Evolutionary conservation across 2,329 filamentous ascomycete genomes (phyloP).

Genomic region (Fusarium dimerum): DNA sequence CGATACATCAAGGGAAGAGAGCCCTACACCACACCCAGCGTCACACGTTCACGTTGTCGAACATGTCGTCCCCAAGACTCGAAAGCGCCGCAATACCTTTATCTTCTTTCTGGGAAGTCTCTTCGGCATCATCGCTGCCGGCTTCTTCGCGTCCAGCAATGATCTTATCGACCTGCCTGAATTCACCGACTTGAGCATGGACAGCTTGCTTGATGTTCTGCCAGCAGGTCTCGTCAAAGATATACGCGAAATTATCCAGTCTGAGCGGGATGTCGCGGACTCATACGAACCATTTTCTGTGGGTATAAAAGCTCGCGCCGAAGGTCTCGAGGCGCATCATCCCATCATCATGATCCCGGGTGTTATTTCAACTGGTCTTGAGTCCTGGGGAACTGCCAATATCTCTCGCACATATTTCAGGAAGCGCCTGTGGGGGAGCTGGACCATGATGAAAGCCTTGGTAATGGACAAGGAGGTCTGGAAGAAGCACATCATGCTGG

Average conservation of each 20-base stretch:
- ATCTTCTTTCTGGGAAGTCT: constrained; percentile 87
- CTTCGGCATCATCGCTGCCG: constrained; percentile 85
- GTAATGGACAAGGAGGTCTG: constrained; percentile 91
- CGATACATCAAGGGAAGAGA: constrained; percentile 29
- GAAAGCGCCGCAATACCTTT: constrained; percentile 75
- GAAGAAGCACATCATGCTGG: constrained; percentile 97
- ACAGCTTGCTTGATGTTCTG: constrained; percentile 82
- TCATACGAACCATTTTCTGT: constrained; percentile 94
- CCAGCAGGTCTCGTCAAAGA: constrained; percentile 85
- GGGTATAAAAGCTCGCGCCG: constrained; percentile 76
- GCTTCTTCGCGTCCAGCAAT: constrained; percentile 86
- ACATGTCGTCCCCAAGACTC: constrained; percentile 47
- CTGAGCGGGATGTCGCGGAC: constrained; percentile 78
- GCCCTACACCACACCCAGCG: constrained; percentile 25
- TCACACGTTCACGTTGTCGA: constrained; percentile 46
- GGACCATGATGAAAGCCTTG: constrained; percentile 97
- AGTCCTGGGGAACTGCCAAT: constrained; percentile 93
- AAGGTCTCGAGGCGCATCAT: constrained; percentile 80
- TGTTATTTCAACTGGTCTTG: constrained; percentile 94
- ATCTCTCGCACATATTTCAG: constrained; percentile 87
- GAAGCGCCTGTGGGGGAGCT: constrained; percentile 94
- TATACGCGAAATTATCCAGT: constrained; percentile 81
- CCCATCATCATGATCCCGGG: constrained; percentile 97
- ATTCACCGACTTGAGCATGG: constrained; percentile 74
- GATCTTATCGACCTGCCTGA: constrained; percentile 83